Evolutionary conservation across 768 basidiomycete genomes (phyloP), one percentile per base, ranked within the genome.

Genomic region (Naganishia vishniacii): DNA sequence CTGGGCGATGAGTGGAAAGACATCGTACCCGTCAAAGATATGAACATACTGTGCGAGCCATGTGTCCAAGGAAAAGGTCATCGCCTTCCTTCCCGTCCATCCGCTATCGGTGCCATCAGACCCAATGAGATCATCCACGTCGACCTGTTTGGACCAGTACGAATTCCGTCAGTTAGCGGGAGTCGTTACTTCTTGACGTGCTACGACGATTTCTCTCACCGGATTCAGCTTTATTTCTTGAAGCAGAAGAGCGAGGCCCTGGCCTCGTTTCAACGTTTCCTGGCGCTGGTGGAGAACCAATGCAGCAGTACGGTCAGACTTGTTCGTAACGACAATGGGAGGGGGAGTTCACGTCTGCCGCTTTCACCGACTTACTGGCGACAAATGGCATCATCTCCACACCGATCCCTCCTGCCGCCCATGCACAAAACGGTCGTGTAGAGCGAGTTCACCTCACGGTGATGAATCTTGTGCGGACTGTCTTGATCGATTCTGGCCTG

Each of bases 371-470:
- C 32, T 47, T 61, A 31, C 42, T 61, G 29, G 42, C 16, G 31
- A 15, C 13, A 4, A 46, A 61, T n/a, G 61, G 65, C 25, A 62
- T 62, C 32, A 23, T 48, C 9, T 20, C 46, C 42, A 13, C 15
- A 32, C 32, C 29, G 40, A 46, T 63, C 20, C 48, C 65, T 4
- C 61, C 65, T 16, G 65, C 34, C 48, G 65, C 68, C 0, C 65
- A 69, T 45, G 49, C 66, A 4, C 67, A 68, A 45, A 68, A 68
- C 41, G 67, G 56, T 5, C 41, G 67, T 32, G 67, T 68, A 8
- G 65, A 66, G 59, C 48, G 68, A 37, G 48, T 37, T 2, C 65
- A 66, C 37, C 68, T 69, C 40, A 66, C 68, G 26, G 45, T 69
- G 15, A 11, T 60, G 25, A 66, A 66, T 37, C 61, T 48, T 18